phyloP scores from a whole-genome alignment of 2,329 filamentous ascomycete species.

The Ambrosiella beaveri region DNA sequence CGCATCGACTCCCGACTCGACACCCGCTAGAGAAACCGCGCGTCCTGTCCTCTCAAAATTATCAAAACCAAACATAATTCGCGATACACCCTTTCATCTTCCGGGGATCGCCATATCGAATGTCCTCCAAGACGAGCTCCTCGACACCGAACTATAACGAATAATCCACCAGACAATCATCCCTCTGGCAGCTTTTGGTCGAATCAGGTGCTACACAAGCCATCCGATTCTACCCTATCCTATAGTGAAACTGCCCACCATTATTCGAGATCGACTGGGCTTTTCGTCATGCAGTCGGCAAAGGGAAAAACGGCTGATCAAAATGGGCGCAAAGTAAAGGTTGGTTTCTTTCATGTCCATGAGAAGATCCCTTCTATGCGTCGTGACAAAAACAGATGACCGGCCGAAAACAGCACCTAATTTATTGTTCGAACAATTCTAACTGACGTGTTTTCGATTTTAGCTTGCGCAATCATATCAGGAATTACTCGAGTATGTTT shows the following conservation, averaged over 20 bases:
- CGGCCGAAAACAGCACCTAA: too few species aligned
- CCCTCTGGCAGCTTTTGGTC: neutral
- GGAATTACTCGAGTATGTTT: conserved; percentile 73
- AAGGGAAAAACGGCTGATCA: conserved; percentile 37
- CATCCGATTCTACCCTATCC: neutral
- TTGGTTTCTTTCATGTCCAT: conserved; percentile 1
- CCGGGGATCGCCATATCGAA: neutral
- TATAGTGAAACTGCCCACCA: neutral
- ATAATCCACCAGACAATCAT: neutral
- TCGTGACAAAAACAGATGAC: neutral
- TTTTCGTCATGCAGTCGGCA: conserved; percentile 29
- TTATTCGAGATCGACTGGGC: neutral
- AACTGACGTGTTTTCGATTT: neutral
- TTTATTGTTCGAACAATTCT: neutral
- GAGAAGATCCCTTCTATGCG: neutral
- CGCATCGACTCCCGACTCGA: conserved; percentile 7
- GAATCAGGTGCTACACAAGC: neutral
- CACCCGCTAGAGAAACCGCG: neutral
- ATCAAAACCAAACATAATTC: neutral
- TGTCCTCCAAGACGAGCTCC: too few species aligned
- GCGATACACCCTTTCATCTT: neutral
- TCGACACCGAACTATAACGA: neutral
- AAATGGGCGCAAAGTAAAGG: conserved; percentile 46
- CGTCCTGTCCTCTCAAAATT: conserved; percentile 3
- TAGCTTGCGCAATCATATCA: conserved; percentile 95